Base-by-base conservation (phyloP, 352 stramenopile genomes). In the Phytophthora agathidicida region DNA sequence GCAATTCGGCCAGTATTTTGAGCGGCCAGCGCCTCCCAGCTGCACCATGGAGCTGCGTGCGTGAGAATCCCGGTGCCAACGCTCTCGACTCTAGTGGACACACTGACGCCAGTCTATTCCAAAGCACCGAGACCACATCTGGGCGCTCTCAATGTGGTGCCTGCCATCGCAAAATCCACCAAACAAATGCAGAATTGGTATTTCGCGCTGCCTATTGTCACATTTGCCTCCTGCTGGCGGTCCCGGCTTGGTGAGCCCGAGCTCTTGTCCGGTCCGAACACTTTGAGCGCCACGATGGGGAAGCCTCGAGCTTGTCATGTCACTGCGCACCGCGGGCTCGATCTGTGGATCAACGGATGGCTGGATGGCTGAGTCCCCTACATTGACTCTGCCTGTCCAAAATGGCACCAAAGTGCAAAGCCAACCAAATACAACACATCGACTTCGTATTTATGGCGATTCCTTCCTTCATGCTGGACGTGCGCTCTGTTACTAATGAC, bases 31-130 rank as follows among this genome's bases (percentile, higher is more conserved):
- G 20, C 22, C 19, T 20, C 20, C 20, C 20, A 19, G 19, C 38
- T 19, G 22, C 22, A 13, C 38, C 38, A n/a, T n/a, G 20, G 20
- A 43, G 45, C 45, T 30, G 45, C 6, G 35, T 27, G 32, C 4
- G 39, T 22, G 33, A 54, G 41, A 60, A 49, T 60, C 57, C 57
- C 42, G 57, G 31, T 30, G 47, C 36, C 17, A 19, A 13, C 37
- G n/a, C 33, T 47, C 5, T 39, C 28, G 4, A 9, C 27, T 57
- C 36, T 65, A 22, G 41, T 66, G 57, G 57, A 66, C 57, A 61
- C 45, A 37, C 36, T 58, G 55, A 46, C 55, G 55, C 31, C 45
- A 58, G 24, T 51, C 32, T 13, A n/a, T n/a, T n/a, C n/a, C n/a
- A n/a, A 13, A 5, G 42, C 51, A 61, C 36, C 44, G 37, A 64